Evolutionary conservation across 116 monocot genomes (phyloP), one percentile per base, ranked within the genome.

Genomic region (Papilionanthe hybrid): DNA sequence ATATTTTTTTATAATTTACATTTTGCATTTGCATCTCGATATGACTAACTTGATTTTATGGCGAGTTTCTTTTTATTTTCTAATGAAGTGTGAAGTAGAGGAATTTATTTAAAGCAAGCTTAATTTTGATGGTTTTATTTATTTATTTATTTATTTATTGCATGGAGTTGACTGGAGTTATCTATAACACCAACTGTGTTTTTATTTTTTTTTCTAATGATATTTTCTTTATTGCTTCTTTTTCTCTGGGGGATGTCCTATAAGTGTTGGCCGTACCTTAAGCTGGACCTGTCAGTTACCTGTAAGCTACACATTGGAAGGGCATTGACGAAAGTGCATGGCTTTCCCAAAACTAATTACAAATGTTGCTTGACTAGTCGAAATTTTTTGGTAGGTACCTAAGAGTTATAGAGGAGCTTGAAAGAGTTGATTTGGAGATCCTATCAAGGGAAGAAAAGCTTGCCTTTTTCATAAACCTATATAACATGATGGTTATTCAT

Each of bases 401-500:
- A 72, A 92, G 96, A 86, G 86, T 88, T 77, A 80, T 83, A 60
- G 90, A 96, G 86, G 94, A 92, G 84, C 90, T 96, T 57, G 94
- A 93, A 49, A 92, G 96, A 82, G 94, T 93, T 73, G 90, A 92
- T 18, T 75, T 92, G 75, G 81, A 89, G 29, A 80, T 75, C 41
- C 75, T 94, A 53, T 88, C 94, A 20, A 91, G 92, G 63, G 96
- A 96, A 83, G 96, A 96, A 60, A 96, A 89, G 49, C 92, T 96
- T 74, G 87, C 96, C 37, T 96, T 96, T 77, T 96, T 96, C 72
- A 92, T 96, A 78, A 96, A 96, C 84, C 82, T 96, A 17, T 89
- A 96, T 63, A 96, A 96, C 60, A 96, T 94, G 94, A 96, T 96
- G 94, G 87, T 86, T 15, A 91, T 96, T 42, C 92, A 96, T 92